These are phyloP conservation scores for Aspergillus niger DNA, from an alignment of 2,329 filamentous ascomycete genomes.

Conservation along the genomic window DNA sequence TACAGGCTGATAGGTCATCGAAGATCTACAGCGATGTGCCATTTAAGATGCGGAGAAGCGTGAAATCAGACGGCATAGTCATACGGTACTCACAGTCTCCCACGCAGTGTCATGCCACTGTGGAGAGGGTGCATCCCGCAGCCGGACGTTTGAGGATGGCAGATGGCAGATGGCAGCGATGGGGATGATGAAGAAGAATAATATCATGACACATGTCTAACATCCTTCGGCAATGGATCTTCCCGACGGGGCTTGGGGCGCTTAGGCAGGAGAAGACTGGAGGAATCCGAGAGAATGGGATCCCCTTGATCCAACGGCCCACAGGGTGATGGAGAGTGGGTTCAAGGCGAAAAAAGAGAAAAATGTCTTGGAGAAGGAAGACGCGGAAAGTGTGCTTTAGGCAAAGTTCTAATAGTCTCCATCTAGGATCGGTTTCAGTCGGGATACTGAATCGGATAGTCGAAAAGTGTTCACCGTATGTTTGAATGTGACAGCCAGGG, in stretches of 20 bases:
- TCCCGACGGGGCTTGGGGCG: slow-evolving; percentile 2
- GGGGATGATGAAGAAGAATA: neutral
- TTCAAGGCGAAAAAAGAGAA: neutral
- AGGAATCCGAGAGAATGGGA: neutral
- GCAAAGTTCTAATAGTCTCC: neutral
- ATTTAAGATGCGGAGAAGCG: slow-evolving; percentile 5
- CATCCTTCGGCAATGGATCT: slow-evolving; percentile 1
- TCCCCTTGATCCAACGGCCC: slow-evolving; percentile 6
- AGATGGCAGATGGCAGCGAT: neutral
- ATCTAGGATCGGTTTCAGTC: slow-evolving; percentile 6
- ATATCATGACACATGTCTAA: neutral
- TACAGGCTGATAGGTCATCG: neutral
- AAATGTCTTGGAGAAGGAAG: neutral
- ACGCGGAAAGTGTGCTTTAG: neutral
- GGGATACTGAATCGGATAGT: neutral
- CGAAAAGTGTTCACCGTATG: slow-evolving; percentile 6
- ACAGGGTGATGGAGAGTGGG: slow-evolving; percentile 2
- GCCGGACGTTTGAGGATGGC: neutral
- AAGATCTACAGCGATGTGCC: slow-evolving; percentile 1
- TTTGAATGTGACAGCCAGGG: neutral
- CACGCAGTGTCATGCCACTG: slow-evolving; percentile 8
- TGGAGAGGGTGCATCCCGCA: neutral
- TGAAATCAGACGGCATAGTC: slow-evolving; percentile 3
- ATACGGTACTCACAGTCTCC: slow-evolving; percentile 3
- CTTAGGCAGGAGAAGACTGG: slow-evolving; percentile 2